These are phyloP conservation scores for Saccharomyces cerevisiae DNA, from an alignment of 805 yeast species.

Conservation along the genomic window DNA sequence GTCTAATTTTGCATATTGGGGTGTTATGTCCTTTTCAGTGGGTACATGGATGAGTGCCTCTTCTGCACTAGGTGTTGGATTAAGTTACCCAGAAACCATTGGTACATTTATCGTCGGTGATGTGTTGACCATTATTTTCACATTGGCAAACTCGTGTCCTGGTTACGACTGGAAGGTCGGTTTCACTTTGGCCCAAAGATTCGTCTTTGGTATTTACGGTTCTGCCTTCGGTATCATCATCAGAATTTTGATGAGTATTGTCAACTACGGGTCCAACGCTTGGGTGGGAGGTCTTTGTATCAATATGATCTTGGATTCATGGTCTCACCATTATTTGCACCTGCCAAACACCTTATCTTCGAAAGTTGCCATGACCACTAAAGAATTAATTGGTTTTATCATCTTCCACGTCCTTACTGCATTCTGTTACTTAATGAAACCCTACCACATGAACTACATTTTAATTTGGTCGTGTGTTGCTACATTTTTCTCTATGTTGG, in stretches of 20 bases:
- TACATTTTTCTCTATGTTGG: constrained; percentile 35
- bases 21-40: constrained; percentile 37
- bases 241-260: constrained; percentile 38
- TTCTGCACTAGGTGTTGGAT: constrained; percentile 38
- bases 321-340: constrained; percentile 33
- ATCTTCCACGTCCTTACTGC: constrained; percentile 38
- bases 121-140: constrained; percentile 35
- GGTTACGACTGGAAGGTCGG: constrained; percentile 46
- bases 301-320: constrained; percentile 33
- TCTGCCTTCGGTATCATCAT: constrained; percentile 35
- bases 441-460: constrained; percentile 35
- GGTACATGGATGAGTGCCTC: constrained; percentile 41
- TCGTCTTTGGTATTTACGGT: constrained; percentile 41
- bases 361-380: constrained; percentile 31
- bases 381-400: constrained; percentile 33
- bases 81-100: constrained; percentile 39
- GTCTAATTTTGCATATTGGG: constrained; percentile 39
- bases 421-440: constrained; percentile 35
- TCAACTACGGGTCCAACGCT: constrained; percentile 40
- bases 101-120: constrained; percentile 42
- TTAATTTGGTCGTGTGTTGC: constrained; percentile 32
- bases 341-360: constrained; percentile 29
- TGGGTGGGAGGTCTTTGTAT: constrained; percentile 40
- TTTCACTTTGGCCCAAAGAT: constrained; percentile 38
- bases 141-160: constrained; percentile 40